Base-by-base conservation (phyloP, 495 filamentous ascomycete species). In the Hypoxylon lenormandii region DNA sequence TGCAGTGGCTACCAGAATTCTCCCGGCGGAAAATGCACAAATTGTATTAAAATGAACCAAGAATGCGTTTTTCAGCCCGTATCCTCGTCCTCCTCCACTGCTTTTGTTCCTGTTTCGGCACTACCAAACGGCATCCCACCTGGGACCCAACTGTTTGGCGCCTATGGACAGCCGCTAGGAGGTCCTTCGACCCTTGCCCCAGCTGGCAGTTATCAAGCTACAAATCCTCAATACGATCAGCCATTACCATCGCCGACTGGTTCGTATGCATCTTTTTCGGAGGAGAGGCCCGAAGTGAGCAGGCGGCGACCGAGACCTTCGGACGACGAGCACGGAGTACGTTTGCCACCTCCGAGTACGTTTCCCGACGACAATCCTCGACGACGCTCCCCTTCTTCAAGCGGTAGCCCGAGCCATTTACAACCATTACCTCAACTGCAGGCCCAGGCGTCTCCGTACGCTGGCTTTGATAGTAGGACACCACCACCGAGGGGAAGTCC, bases 1-100 rank as follows among this genome's bases (percentile, higher is more conserved):
- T 84, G 82, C 75, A 84, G 82, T 47, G 82, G 82, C n/a, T 83
- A 83, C 55, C 78, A 80, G 15, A 81, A 81, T 16, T 81, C 81
- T 0, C 77, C 76, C 0, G 82, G 82, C 11, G 82, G 82, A 5
- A 83, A 83, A 59, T 84, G 82, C 55, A 78, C 79, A 6, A 84
- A 84, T 49, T 84, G 82, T 54, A 78, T 80, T 52, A 83, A 83
- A 66, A 78, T 83, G 76, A 78, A 79, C 37, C 82, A 83, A 48
- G 82, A 84, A 28, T 84, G 82, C 55, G 75, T 84, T 3, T 84
- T 84, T 43, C 82, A 84, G 64, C 82, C 82, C 0, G 82, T 84
- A 2, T 81, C 79, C 2, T 80, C 79, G 0, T 81, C 82, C 7
- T 76, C 79, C 0, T 78, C 79, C 1, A 78, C 80, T 8, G 81